phyloP scores from a whole-genome alignment of 1,139 yeast species.

The Diutina mesorugosa region DNA sequence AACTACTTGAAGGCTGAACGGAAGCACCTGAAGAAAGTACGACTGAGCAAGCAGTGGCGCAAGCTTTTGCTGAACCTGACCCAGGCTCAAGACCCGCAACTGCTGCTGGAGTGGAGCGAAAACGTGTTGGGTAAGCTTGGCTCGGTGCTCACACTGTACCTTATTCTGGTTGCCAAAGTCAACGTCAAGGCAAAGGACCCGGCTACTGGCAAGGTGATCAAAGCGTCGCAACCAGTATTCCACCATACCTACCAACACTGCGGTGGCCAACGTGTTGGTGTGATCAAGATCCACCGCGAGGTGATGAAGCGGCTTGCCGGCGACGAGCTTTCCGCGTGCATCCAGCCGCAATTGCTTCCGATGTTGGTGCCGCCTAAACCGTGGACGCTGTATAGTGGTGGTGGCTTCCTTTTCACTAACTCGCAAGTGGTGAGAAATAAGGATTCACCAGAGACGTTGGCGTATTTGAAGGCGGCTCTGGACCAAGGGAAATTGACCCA shows the following conservation, averaged over 20 bases:
- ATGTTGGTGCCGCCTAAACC: constrained; percentile 85
- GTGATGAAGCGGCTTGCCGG: constrained; percentile 57
- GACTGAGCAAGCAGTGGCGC: constrained; percentile 26
- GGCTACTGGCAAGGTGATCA: constrained; percentile 48
- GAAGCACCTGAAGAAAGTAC: constrained; percentile 22
- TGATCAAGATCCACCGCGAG: constrained; percentile 61
- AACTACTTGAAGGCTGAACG: constrained; percentile 46
- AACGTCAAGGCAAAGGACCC: constrained; percentile 73
- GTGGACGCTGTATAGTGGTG: constrained; percentile 72
- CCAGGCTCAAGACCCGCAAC: constrained; percentile 12
- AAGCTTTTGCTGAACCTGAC: constrained; percentile 23
- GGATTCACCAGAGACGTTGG: constrained; percentile 82
- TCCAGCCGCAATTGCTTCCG: constrained; percentile 85
- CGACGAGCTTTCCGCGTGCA: constrained; percentile 49
- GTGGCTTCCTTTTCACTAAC: constrained; percentile 68
- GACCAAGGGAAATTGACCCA: constrained; percentile 49
- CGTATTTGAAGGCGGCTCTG: constrained; percentile 78
- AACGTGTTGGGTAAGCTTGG: constrained; percentile 71
- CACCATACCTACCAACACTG: constrained; percentile 77
- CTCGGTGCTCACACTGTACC: constrained; percentile 58
- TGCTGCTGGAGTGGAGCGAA: constrained; percentile 26
- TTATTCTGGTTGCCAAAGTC: constrained; percentile 74
- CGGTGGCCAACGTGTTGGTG: constrained; percentile 72
- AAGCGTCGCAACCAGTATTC: constrained; percentile 81
- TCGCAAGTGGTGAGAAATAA: constrained; percentile 59